Evolutionary conservation across 768 basidiomycete species (phyloP).

Genomic region (Leccinum boreale): DNA sequence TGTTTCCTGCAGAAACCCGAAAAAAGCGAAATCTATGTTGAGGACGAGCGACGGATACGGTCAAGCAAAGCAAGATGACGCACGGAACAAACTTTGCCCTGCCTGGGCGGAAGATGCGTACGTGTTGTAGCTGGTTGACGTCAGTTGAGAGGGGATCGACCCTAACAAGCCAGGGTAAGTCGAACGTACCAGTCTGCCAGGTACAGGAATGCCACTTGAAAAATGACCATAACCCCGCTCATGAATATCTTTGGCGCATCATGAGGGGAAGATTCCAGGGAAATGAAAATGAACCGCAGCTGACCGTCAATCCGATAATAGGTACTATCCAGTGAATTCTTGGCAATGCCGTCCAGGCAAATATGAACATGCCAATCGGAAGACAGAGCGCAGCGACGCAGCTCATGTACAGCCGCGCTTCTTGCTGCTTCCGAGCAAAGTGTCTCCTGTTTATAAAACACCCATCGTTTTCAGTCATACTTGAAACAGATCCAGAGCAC

Average conservation of each 20-base stretch:
- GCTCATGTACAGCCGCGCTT: slow-evolving; percentile 57
- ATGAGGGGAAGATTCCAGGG: slow-evolving; percentile 1
- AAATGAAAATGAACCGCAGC: not conserved
- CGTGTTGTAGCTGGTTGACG: slow-evolving; percentile 33
- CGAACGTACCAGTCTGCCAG: slow-evolving; percentile 47
- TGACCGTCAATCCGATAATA: slow-evolving; percentile 23
- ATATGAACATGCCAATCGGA: slow-evolving; percentile 63
- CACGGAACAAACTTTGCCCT: slow-evolving; percentile 47
- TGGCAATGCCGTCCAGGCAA: slow-evolving; percentile 62
- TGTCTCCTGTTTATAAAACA: slow-evolving; percentile 25
- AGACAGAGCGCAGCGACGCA: slow-evolving; percentile 52
- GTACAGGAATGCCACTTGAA: slow-evolving; percentile 45
- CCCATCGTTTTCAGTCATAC: slow-evolving; percentile 8
- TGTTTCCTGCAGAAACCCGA: slow-evolving; percentile 30
- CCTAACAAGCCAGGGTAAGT: not conserved
- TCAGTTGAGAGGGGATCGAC: not conserved
- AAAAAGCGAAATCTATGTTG: not conserved
- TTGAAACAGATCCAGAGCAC: not conserved
- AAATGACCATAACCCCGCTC: slow-evolving; percentile 39
- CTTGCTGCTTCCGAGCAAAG: slow-evolving; percentile 34
- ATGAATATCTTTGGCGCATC: slow-evolving; percentile 34
- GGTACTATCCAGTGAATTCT: slow-evolving; percentile 56
- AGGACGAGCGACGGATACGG: not conserved
- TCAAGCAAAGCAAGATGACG: slow-evolving; percentile 6
- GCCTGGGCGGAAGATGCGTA: slow-evolving; percentile 57